Percentiles rank a stretch among this genome's conserved stretches.
These are phyloP conservation scores for Endocarpon pusillum DNA, from an alignment of 495 filamentous ascomycete species.

Conservation along the genomic window DNA sequence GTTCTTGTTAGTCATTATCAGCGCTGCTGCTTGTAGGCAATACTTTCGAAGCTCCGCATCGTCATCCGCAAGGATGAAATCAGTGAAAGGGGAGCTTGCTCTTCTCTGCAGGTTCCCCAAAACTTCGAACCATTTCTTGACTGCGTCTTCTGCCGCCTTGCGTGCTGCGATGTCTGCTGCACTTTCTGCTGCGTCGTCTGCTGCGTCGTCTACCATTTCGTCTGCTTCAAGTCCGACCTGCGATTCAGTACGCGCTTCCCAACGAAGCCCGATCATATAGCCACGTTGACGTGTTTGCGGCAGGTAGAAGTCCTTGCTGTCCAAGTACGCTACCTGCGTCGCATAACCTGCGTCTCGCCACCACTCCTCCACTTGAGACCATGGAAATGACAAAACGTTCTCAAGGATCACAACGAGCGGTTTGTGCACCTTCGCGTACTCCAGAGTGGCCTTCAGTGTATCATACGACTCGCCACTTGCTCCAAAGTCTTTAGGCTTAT, in stretches of 20 bases:
- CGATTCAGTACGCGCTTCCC: too few relatives aligned
- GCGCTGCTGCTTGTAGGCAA: slow-evolving; percentile 27
- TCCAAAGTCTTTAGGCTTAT: slow-evolving; percentile 22
- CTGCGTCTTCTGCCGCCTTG: slow-evolving; percentile 6
- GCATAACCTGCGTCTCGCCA: slow-evolving; percentile 40
- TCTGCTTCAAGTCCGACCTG: slow-evolving; percentile 13
- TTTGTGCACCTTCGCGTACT: slow-evolving; percentile 34
- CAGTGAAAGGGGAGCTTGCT: slow-evolving; percentile 45
- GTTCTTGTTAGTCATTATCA: slow-evolving; percentile 12
- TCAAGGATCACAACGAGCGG: slow-evolving; percentile 58
- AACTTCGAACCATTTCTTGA: slow-evolving; percentile 18
- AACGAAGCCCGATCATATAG: slow-evolving; percentile 55
- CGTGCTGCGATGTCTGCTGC: too few relatives aligned
- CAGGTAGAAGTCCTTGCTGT: slow-evolving; percentile 63
- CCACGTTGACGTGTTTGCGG: slow-evolving; percentile 61
- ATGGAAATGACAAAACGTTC: slow-evolving; percentile 51
- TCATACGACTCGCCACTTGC: slow-evolving; percentile 47
- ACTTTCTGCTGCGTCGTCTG: too few relatives aligned
- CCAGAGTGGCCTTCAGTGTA: slow-evolving; percentile 48
- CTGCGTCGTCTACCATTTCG: slow-evolving; percentile 3
- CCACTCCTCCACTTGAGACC: slow-evolving; percentile 33
- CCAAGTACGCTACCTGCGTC: slow-evolving; percentile 26
- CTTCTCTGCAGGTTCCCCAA: slow-evolving; percentile 32
- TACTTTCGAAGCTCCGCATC: slow-evolving; percentile 36
- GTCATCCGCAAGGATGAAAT: slow-evolving; percentile 42